Conservation (phyloP, 345 rosid species). For the Streptanthus diversifolius region DNA sequence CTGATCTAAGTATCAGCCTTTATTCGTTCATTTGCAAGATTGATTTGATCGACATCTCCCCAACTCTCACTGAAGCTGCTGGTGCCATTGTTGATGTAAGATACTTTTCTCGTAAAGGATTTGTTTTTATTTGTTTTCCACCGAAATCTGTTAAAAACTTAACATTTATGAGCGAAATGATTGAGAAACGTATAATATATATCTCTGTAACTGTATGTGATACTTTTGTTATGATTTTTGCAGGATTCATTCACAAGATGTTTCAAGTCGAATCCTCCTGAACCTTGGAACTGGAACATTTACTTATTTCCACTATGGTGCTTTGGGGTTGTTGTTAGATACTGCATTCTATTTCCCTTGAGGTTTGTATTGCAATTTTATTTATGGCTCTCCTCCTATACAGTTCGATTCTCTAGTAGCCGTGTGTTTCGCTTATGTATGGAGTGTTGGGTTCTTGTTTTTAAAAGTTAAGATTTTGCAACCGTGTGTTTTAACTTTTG, state of each 20-base stretch:
- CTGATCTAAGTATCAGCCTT: neutral
- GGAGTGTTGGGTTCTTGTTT: neutral
- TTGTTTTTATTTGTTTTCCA: neutral
- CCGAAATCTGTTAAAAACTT: neutral
- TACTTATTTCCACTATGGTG: slow-evolving; percentile 95
- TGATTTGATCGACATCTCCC: slow-evolving; percentile 90
- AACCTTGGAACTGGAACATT: slow-evolving; percentile 97
- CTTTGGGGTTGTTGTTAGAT: slow-evolving; percentile 74
- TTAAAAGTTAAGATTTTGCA: neutral
- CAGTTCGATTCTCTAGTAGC: neutral
- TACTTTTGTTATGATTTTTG: neutral
- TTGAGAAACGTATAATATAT: neutral
- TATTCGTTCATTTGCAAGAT: slow-evolving; percentile 38
- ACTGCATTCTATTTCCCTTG: slow-evolving; percentile 74
- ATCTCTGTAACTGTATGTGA: neutral
- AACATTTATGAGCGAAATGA: neutral
- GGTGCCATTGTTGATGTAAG: slow-evolving; percentile 97
- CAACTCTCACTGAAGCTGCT: slow-evolving; percentile 89
- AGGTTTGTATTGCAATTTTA: slow-evolving; percentile 42
- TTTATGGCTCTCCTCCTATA: neutral
- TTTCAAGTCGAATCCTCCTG: slow-evolving; percentile 90
- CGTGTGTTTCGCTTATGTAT: neutral
- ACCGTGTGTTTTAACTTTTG: slow-evolving; percentile 13
- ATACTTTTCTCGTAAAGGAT: neutral
- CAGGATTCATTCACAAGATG: slow-evolving; percentile 94